Evolutionary conservation across 805 yeast species (phyloP).

Genomic region (Spathaspora hagerdaliae): DNA sequence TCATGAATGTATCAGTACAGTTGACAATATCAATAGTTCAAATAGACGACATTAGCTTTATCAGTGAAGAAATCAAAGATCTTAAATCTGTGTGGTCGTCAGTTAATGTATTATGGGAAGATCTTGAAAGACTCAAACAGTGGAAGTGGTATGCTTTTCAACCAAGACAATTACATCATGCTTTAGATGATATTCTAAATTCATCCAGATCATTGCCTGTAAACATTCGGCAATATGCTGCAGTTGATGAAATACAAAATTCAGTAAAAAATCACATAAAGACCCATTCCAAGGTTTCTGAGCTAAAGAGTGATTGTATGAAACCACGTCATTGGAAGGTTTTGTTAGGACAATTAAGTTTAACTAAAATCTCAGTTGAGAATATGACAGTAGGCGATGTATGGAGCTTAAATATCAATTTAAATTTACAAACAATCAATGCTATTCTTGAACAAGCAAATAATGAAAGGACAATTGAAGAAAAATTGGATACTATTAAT

Average conservation of each 20-base stretch:
- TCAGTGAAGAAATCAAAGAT: slow-evolving; percentile 50
- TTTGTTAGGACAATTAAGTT: slow-evolving; percentile 34
- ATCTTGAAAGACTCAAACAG: slow-evolving; percentile 39
- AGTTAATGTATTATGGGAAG: slow-evolving; percentile 47
- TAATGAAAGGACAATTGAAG: slow-evolving; percentile 66
- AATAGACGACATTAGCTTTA: slow-evolving; percentile 21
- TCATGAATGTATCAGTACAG: slow-evolving; percentile 17
- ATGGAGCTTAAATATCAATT: slow-evolving; percentile 49
- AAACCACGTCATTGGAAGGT: slow-evolving; percentile 65
- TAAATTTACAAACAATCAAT: slow-evolving; percentile 45
- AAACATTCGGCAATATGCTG: slow-evolving; percentile 61
- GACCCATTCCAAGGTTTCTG: slow-evolving; percentile 34
- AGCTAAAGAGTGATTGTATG: slow-evolving; percentile 54
- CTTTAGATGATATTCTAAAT: slow-evolving; percentile 48
- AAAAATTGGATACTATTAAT: slow-evolving; percentile 47
- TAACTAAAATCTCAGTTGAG: slow-evolving; percentile 14
- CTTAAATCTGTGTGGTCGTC: slow-evolving; percentile 62
- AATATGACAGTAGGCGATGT: slow-evolving; percentile 53
- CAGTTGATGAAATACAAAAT: slow-evolving; percentile 57
- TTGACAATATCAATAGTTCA: slow-evolving; percentile 28
- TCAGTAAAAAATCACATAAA: slow-evolving; percentile 38
- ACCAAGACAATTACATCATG: slow-evolving; percentile 40
- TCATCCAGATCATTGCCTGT: slow-evolving; percentile 51
- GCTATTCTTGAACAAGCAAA: slow-evolving; percentile 59
- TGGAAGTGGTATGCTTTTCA: slow-evolving; percentile 48